Evolutionary conservation across 2,329 filamentous ascomycete species (phyloP), one percentile per base, ranked within the genome.

Genomic region (Xylaria polymorpha): DNA sequence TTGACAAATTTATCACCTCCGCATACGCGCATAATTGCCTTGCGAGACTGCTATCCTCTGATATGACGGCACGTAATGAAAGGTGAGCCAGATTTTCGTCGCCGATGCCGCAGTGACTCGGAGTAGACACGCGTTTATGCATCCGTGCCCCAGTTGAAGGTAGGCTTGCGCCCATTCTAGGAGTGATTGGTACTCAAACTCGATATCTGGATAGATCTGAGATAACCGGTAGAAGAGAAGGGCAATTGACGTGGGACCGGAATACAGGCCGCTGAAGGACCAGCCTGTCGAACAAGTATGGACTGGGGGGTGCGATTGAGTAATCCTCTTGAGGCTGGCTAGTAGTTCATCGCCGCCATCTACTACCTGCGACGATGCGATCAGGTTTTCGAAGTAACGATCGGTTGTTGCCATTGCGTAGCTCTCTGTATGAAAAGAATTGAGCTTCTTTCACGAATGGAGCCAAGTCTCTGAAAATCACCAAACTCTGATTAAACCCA

Each of bases 221-320:
- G 84, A 85, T 2, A 88, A 79, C 9, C 81, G 80, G 25, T 86
- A 82, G 76, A 89, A 87, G 10, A 89, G 80, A 69, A 87, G 86
- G 4, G 86, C 85, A n/a, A 88, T 79, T 15, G 85, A 85, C 1
- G 86, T 88, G 18, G 86, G 86, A 0, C 87, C 87, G 1, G 78
- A 80, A 73, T 85, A 86, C 14, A 89, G 74, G 0, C 87, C 87
- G n/a, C 81, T 79, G 14, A 84, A 78, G 3, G 61, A 64, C 77
- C 75, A 78, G 18, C 69, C 70, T 4, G 76, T 78, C 2, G 77
- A 77, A 55, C 73, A 76, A 4, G 75, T 75, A 51, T 77, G 74
- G 0, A 76, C 72, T 4, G 75, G 76, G 0, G 76, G 74, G 35
- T 71, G 67, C 48, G 66, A 55, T 15, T 66, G 71, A 6, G 59